Conservation (phyloP, 192 early-diverging fungal species). For the Podila epigama region DNA sequence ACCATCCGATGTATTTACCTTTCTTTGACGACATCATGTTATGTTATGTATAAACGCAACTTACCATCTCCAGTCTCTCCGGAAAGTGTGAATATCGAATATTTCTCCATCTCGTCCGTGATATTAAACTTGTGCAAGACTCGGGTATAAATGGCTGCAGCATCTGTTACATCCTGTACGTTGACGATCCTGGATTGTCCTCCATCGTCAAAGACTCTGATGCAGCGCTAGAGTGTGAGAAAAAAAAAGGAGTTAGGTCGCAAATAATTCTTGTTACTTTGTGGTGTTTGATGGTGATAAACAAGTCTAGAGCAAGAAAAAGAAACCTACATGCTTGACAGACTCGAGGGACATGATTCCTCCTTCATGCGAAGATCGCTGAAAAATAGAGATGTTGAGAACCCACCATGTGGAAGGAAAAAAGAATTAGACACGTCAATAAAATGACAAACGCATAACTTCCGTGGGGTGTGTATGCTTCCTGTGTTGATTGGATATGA, state of each 20-base stretch:
- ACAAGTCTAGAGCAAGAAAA: too few species aligned
- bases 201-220: slow-evolving; percentile 82
- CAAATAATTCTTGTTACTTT: not conserved
- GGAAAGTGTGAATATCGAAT: slow-evolving; percentile 76
- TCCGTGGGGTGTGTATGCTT: too few species aligned
- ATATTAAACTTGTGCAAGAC: slow-evolving; percentile 88
- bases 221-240: slow-evolving; percentile 73
- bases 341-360: slow-evolving; percentile 65
- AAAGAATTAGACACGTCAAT: not conserved
- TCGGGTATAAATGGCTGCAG: slow-evolving; percentile 69
- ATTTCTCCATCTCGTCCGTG: slow-evolving; percentile 72
- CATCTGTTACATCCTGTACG: slow-evolving; percentile 74
- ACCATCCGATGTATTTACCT: not conserved
- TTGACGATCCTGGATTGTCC: slow-evolving; percentile 82
- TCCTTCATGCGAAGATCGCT: slow-evolving; percentile 57
- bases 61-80: slow-evolving; percentile 75
- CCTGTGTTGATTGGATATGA: too few species aligned
- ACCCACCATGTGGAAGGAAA: too few species aligned
- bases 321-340: slow-evolving; percentile 55
- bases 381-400: not conserved
- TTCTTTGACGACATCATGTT: not conserved
- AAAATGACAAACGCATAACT: not conserved
- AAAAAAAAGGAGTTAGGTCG: not conserved
- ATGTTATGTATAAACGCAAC: not conserved
- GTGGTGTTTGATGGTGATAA: too few species aligned